A percentile compares a stretch with the other conserved stretches of the same genome.
Evolutionary conservation across 164 flowering plant genomes (phyloP).

Genomic region (Macadamia tetraphylla): DNA sequence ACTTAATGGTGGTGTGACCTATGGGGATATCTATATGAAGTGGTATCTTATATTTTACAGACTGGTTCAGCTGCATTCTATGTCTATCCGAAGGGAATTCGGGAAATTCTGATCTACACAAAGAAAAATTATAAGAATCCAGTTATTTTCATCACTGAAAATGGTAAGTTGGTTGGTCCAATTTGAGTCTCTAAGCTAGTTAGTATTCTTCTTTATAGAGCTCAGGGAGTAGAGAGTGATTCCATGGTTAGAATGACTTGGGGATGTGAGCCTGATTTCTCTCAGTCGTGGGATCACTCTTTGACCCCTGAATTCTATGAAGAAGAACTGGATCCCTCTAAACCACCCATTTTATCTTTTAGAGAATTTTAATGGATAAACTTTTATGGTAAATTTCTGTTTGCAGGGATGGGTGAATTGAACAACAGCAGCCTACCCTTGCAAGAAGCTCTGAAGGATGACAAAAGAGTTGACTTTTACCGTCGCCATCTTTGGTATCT

Average conservation of each 20-base stretch:
- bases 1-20: no score
- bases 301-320: no score
- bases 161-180: conserved; percentile 27
- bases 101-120: conserved; percentile 25
- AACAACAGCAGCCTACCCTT: conserved; percentile 20
- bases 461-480: conserved; percentile 33
- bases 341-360: background rate
- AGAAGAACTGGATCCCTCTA: background rate
- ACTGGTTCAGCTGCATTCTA: conserved; percentile 26
- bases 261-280: no score
- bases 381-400: background rate
- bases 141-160: conserved; percentile 44
- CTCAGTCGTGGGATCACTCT: no score
- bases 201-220: no score
- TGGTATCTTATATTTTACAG: conserved; percentile 7
- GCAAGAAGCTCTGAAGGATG: conserved; percentile 31
- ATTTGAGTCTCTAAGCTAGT: background rate
- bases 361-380: background rate
- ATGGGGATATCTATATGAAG: no score
- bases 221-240: no score
- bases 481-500: conserved; percentile 31
- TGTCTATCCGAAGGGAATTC: conserved; percentile 39
- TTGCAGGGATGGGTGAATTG: conserved; percentile 28
- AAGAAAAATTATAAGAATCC: conserved; percentile 39
- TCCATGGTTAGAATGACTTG: no score